phyloP scores from a whole-genome alignment of 2,329 filamentous ascomycete genomes.

The Cladosporium sp. region DNA sequence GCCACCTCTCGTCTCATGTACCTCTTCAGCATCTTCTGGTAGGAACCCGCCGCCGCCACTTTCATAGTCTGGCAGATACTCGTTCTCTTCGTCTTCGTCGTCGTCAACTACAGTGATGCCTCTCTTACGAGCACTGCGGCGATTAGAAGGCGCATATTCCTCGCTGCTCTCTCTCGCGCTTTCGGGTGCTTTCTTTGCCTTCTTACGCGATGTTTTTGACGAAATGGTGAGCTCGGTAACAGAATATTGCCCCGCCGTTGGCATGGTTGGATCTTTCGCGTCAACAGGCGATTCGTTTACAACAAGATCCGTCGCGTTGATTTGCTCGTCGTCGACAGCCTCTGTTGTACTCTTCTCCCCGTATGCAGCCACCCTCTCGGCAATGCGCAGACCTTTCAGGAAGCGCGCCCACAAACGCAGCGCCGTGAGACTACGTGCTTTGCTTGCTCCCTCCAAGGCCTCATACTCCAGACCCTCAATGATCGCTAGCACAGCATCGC shows the following conservation, averaged over 20 bases:
- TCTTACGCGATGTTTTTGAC: constrained; percentile 6
- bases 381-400: constrained; percentile 60
- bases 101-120: constrained; percentile 9
- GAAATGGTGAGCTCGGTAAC: constrained; percentile 16
- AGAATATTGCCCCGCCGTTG: constrained; percentile 22
- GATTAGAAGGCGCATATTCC: neutral
- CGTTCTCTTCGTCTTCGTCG: constrained; percentile 32
- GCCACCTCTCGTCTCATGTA: constrained; percentile 14
- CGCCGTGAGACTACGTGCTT: constrained; percentile 46
- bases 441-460: constrained; percentile 58
- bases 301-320: constrained; percentile 5
- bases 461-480: constrained; percentile 64
- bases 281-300: constrained; percentile 11
- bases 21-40: constrained; percentile 20
- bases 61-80: constrained; percentile 9
- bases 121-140: neutral
- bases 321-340: neutral
- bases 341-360: constrained; percentile 13
- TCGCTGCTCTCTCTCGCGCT: constrained; percentile 19
- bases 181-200: constrained; percentile 11
- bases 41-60: constrained; percentile 29
- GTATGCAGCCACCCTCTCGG: constrained; percentile 64
- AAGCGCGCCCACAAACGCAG: constrained; percentile 57
- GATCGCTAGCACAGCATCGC: constrained; percentile 66
- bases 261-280: constrained; percentile 15